A percentile compares a stretch with the other conserved stretches of the same genome.
Evolutionary conservation across 2,329 filamentous ascomycete genomes (phyloP).

Genomic region (Arthrobotrys musiformis): DNA sequence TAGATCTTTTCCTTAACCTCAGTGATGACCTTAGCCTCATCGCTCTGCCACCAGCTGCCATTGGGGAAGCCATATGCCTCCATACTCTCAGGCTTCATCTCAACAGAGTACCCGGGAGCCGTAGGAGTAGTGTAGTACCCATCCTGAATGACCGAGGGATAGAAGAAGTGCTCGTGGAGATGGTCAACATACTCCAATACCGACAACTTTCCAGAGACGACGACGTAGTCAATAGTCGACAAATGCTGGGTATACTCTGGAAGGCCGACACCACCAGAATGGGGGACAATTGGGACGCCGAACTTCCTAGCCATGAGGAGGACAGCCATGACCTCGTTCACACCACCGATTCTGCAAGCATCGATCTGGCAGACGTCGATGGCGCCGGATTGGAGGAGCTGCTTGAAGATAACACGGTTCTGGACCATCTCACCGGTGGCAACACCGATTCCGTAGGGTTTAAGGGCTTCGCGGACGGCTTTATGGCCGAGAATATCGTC

Average conservation of each 20-base stretch:
- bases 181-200: constrained; percentile 93
- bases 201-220: constrained; percentile 81
- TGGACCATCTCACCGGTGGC: constrained; percentile 96
- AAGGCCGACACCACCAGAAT: constrained; percentile 87
- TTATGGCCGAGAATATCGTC: constrained; percentile 91
- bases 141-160: constrained; percentile 81
- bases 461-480: constrained; percentile 81
- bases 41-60: constrained; percentile 84
- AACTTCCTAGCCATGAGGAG: constrained; percentile 83
- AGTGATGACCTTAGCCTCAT: constrained; percentile 79
- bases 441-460: constrained; percentile 79
- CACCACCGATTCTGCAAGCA: constrained; percentile 86
- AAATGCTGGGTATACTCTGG: constrained; percentile 95
- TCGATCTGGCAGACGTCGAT: constrained; percentile 92
- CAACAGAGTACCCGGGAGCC: constrained; percentile 86
- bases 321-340: constrained; percentile 92
- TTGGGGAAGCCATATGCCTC: constrained; percentile 80
- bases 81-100: constrained; percentile 93
- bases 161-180: constrained; percentile 89
- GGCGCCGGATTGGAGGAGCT: constrained; percentile 80
- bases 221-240: constrained; percentile 91
- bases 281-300: constrained; percentile 81
- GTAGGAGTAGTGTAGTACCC: constrained; percentile 88
- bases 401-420: constrained; percentile 94
- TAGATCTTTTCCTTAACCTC: constrained; percentile 64